Percentiles rank a stretch among this genome's conserved stretches.
phyloP scores from a whole-genome alignment of 768 basidiomycete genomes.

The Boletus bicolor region DNA sequence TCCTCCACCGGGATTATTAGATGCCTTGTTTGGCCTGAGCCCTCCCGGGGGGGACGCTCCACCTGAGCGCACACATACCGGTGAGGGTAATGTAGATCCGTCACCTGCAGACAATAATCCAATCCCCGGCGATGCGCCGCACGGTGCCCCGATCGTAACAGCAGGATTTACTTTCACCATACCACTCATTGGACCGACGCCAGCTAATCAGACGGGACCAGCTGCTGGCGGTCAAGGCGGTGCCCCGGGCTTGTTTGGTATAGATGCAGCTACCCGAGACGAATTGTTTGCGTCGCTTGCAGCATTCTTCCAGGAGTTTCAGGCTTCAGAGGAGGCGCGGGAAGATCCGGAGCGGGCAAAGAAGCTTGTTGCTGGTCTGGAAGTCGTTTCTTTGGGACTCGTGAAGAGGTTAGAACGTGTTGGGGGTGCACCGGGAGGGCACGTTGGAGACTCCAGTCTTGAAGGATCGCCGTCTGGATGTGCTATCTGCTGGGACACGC shows the following conservation, averaged over 20 bases:
- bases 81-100: conserved; percentile 26
- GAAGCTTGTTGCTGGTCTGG: conserved; percentile 58
- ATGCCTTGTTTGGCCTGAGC: conserved; percentile 25
- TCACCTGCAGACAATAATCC: conserved; percentile 22
- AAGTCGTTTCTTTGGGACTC: conserved; percentile 63
- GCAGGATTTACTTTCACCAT: conserved; percentile 36
- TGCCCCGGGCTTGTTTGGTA: conserved; percentile 5
- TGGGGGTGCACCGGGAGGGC: conserved; percentile 36
- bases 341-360: conserved; percentile 71
- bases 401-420: conserved; percentile 60
- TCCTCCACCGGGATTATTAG: conserved; percentile 22
- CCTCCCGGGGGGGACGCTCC: conserved; percentile 13
- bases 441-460: conserved; percentile 29
- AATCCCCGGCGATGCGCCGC: conserved; percentile 19
- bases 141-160: conserved; percentile 22
- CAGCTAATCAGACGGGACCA: conserved; percentile 8
- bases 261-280: conserved; percentile 22
- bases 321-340: conserved; percentile 33
- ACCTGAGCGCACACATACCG: conserved; percentile 25
- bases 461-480: conserved; percentile 46
- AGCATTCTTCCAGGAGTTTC: conserved; percentile 29
- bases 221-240: conserved; percentile 3
- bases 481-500: conserved; percentile 73
- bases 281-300: conserved; percentile 26
- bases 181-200: conserved; percentile 28